phyloP scores from a whole-genome alignment of 2,329 filamentous ascomycete species.

The Pseudogymnoascus sp. region DNA sequence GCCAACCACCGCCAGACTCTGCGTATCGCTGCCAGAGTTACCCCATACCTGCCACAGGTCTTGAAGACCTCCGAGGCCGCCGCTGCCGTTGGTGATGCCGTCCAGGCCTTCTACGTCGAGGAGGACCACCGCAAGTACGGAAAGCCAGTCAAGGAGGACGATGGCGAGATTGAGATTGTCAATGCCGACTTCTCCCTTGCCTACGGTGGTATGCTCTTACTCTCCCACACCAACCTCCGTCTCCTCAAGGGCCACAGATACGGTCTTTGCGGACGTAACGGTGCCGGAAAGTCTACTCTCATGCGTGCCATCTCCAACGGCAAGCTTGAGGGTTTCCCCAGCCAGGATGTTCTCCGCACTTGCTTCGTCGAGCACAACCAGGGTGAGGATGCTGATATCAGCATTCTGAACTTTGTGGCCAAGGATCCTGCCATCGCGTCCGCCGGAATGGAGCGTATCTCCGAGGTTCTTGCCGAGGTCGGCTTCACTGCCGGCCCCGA shows the following conservation, averaged over 20 bases:
- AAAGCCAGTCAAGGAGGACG: conserved; percentile 75
- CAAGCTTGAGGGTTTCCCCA: conserved; percentile 94
- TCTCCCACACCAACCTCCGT: conserved; percentile 91
- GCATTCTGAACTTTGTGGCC: conserved; percentile 83
- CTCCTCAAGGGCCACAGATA: conserved; percentile 96
- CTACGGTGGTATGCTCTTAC: conserved; percentile 92
- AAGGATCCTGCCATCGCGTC: conserved; percentile 81
- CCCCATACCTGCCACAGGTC: conserved; percentile 68
- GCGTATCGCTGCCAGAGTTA: conserved; percentile 61
- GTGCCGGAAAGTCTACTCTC: conserved; percentile 96
- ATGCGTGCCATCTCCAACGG: conserved; percentile 95
- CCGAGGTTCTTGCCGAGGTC: conserved; percentile 76
- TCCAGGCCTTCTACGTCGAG: conserved; percentile 71
- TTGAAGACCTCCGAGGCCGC: conserved; percentile 52
- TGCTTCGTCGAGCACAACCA: conserved; percentile 99
- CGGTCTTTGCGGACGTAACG: conserved; percentile 92
- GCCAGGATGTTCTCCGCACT: conserved; percentile 84
- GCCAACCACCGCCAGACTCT: conserved; percentile 72
- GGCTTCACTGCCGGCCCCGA: conserved; percentile 88
- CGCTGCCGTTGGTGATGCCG: conserved; percentile 58
- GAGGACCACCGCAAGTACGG: conserved; percentile 87
- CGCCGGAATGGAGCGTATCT: conserved; percentile 73
- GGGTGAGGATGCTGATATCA: conserved; percentile 93
- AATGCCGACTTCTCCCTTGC: conserved; percentile 96
- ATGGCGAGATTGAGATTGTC: conserved; percentile 91